Evolutionary conservation across 2,329 filamentous ascomycete species (phyloP), one percentile per base, ranked within the genome.

Genomic region (Xylariales sp.): DNA sequence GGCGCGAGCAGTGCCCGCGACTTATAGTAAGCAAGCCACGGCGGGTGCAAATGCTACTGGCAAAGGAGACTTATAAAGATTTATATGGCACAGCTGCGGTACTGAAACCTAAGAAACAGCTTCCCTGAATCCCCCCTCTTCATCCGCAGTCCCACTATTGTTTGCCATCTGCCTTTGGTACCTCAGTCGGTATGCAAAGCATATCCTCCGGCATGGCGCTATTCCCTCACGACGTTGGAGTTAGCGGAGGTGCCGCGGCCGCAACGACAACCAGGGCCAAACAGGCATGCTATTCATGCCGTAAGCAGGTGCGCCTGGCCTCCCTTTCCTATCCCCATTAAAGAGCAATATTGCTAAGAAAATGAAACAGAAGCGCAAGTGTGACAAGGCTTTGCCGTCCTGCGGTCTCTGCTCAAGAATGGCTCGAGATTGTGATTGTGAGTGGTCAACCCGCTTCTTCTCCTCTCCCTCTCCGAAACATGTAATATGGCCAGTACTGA

Each of bases 361-460:
- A 14, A 14, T 16, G 19, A 65, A 62, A 43, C 66, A 74, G 51
- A 76, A 76, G 55, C 59, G 72, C 29, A 69, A 65, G 58, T 76
- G 72, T 49, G 66, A 71, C 60, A 76, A 75, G 53, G 49, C 46
- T 5, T 46, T 75, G 2, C 72, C 72, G 12, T 50, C 55, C 13
- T 76, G 72, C 49, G 54, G 60, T 3, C 58, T 74, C 4, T 76
- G 72, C 51, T 47, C 48, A 15, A 58, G 67, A 10, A 63, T 68
- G 57, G 54, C 55, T 23, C 56, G 65, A 11, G 40, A 43, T 16
- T 69, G 66, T 51, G 66, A 69, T 43, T 69, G 68, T 37, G 17
- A 29, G 34, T 37, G 25, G 17, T 16, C 33, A 27, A 13, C 24
- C 10, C 19, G 24, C 16, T 19, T 14, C 15, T 20, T 20, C 13